These are phyloP conservation scores for Litsea cubeba DNA, from an alignment of 164 flowering plant genomes.

Conservation along the genomic window DNA sequence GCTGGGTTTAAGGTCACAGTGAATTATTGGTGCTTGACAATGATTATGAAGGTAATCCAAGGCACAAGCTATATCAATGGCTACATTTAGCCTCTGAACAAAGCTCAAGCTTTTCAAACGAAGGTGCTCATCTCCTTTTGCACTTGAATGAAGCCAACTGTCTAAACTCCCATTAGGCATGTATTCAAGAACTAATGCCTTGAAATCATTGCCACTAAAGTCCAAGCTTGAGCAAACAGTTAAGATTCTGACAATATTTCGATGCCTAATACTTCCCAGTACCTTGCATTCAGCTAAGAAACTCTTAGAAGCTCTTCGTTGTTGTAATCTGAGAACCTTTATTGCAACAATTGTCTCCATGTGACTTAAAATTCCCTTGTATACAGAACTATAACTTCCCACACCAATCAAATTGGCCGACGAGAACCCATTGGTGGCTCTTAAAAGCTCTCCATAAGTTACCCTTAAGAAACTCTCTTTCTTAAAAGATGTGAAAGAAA, in stretches of 20 bases:
- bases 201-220: conserved; percentile 2
- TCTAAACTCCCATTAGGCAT: conserved; percentile 8
- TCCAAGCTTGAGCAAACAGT: neutral
- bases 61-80: conserved; percentile 7
- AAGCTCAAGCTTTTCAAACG: neutral
- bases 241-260: neutral
- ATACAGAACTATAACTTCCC: neutral
- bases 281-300: neutral
- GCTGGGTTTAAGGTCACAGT: conserved; percentile 6
- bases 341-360: neutral
- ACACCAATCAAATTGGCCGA: neutral
- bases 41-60: conserved; percentile 9
- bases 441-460: neutral
- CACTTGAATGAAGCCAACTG: neutral
- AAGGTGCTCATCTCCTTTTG: neutral
- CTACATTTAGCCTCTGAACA: neutral
- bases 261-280: neutral
- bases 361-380: neutral
- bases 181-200: conserved; percentile 6
- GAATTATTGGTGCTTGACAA: conserved; percentile 2
- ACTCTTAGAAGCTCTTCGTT: neutral
- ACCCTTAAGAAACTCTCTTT: neutral
- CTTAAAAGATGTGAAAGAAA: neutral
- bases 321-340: neutral
- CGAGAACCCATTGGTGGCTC: neutral